Conservation (phyloP, 2,329 filamentous ascomycete species). For the Periconia digitata region DNA sequence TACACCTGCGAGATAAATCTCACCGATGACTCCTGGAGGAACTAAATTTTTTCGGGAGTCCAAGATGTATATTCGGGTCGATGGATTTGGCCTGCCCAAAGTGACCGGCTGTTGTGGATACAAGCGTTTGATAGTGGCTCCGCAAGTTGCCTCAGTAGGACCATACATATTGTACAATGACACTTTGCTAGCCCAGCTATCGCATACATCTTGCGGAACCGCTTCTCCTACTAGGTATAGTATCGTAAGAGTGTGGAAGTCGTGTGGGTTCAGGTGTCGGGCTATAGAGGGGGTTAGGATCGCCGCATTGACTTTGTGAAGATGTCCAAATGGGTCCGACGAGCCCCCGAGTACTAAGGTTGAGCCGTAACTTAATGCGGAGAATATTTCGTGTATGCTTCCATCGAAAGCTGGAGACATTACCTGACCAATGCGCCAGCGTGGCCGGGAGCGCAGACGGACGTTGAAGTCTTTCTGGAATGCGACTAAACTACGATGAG, state of each 20-base stretch:
- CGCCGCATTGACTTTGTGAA: slow-evolving; percentile 31
- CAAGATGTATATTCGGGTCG: slow-evolving; percentile 47
- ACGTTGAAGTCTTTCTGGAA: slow-evolving; percentile 38
- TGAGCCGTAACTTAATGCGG: slow-evolving; percentile 43
- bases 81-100: slow-evolving; percentile 40
- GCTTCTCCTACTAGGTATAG: slow-evolving; percentile 45
- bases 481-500: slow-evolving; percentile 38
- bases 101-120: slow-evolving; percentile 30
- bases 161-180: slow-evolving; percentile 49
- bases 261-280: slow-evolving; percentile 28
- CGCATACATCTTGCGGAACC: slow-evolving; percentile 35
- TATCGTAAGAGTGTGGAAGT: slow-evolving; percentile 35
- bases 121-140: slow-evolving; percentile 39
- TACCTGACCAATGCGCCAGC: slow-evolving; percentile 42
- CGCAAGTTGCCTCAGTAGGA: slow-evolving; percentile 47
- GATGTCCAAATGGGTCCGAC: slow-evolving; percentile 31
- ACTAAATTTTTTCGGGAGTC: slow-evolving; percentile 32
- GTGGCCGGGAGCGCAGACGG: slow-evolving; percentile 37
- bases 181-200: slow-evolving; percentile 36
- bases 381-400: slow-evolving; percentile 48
- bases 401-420: slow-evolving; percentile 51
- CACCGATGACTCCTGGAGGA: slow-evolving; percentile 42
- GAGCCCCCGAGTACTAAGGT: slow-evolving; percentile 38
- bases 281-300: slow-evolving; percentile 47
- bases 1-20: slow-evolving; percentile 48